A percentile compares a stretch with the other conserved stretches of the same genome.
phyloP scores from a whole-genome alignment of 148 eudicot species.

The Mesembryanthemum crystallinum region DNA sequence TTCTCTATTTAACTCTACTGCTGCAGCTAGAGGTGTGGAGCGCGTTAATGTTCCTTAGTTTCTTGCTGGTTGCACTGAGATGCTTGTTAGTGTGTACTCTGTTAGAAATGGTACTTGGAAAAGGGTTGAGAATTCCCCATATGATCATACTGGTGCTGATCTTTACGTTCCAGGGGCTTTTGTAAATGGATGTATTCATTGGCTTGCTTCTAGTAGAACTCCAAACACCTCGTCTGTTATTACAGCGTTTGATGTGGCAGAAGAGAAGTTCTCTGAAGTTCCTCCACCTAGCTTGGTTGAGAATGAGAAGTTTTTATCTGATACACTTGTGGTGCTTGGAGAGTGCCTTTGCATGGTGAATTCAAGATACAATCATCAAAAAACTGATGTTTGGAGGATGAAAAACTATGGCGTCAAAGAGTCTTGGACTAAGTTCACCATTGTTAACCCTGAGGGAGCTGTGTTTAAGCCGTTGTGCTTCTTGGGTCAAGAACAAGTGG shows the following conservation, averaged over 20 bases:
- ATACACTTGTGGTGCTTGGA: constrained; percentile 13
- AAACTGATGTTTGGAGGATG: background rate
- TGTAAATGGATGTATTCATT: constrained; percentile 9
- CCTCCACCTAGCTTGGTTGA: constrained; percentile 15
- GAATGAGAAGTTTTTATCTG: background rate
- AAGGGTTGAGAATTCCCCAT: background rate
- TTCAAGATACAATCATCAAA: too few species aligned
- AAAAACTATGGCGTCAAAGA: constrained; percentile 9
- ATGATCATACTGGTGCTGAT: too few species aligned
- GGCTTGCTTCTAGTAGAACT: constrained; percentile 10
- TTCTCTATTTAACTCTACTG: too few species aligned
- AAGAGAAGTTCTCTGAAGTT: constrained; percentile 17
- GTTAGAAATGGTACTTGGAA: constrained; percentile 24
- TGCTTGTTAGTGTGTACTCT: constrained; percentile 16
- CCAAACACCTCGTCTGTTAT: too few species aligned
- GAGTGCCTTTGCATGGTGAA: constrained; percentile 9
- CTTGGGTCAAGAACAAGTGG: constrained; percentile 4
- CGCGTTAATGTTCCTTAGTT: too few species aligned
- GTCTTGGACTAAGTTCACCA: constrained; percentile 8
- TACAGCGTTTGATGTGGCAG: constrained; percentile 15
- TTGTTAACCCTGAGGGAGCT: too few species aligned
- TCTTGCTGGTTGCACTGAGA: too few species aligned
- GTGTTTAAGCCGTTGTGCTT: constrained; percentile 1
- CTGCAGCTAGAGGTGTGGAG: too few species aligned
- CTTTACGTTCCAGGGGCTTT: constrained; percentile 7